phyloP scores from a whole-genome alignment of 2,329 filamentous ascomycete species.

The Aureobasidium lini region DNA sequence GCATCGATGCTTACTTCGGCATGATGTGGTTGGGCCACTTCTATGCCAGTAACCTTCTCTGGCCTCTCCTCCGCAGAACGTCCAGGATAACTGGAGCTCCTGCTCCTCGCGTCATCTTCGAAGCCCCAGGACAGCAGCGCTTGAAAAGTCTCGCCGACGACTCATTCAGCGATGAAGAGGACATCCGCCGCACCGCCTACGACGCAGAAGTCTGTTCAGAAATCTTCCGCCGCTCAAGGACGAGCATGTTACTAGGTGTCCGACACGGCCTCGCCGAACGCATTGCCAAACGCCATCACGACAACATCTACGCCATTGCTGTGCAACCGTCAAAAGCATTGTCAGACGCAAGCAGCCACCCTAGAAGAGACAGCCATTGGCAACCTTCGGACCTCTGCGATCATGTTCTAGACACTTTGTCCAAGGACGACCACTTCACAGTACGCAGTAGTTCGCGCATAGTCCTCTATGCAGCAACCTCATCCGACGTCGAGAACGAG shows the following conservation, averaged over 20 bases:
- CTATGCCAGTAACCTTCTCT: conserved; percentile 37
- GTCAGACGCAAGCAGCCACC: neutral
- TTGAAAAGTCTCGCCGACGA: neutral
- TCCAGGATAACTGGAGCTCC: conserved; percentile 28
- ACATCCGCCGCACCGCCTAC: neutral
- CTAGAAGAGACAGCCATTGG: conserved; percentile 6
- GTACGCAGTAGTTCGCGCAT: conserved; percentile 2
- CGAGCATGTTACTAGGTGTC: conserved; percentile 2
- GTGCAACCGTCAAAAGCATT: neutral
- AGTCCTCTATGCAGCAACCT: conserved; percentile 1
- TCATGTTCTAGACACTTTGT: neutral
- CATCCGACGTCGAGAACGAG: neutral
- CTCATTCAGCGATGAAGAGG: conserved; percentile 4
- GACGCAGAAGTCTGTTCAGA: neutral
- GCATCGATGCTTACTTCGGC: conserved; percentile 34
- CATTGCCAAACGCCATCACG: conserved; percentile 4
- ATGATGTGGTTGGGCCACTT: conserved; percentile 41
- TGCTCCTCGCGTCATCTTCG: conserved; percentile 35
- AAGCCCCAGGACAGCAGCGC: conserved; percentile 36
- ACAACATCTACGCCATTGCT: conserved; percentile 7
- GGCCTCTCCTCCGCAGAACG: conserved; percentile 37
- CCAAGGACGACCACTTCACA: neutral
- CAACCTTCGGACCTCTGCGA: neutral
- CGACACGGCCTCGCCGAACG: conserved; percentile 5
- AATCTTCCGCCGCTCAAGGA: conserved; percentile 6